Base-by-base conservation (phyloP, 1,139 yeast genomes). In the Taphrina pruni region DNA sequence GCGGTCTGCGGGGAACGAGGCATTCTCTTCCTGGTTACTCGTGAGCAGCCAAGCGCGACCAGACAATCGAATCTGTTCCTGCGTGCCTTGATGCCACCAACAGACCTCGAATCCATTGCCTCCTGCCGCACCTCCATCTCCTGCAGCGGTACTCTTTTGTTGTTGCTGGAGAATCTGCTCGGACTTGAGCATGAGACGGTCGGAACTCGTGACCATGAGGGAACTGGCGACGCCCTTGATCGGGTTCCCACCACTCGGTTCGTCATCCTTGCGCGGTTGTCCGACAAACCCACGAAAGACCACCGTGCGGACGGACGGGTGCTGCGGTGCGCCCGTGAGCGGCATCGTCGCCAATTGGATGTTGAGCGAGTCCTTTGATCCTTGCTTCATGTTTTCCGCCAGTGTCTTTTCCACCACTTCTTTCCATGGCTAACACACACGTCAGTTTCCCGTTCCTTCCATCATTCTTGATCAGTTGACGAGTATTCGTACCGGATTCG, bases 101-200 rank as follows among this genome's bases (percentile, higher is more conserved):
- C 67, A 64, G 39, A 64, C 67, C 21, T 64, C 67, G 66, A 60
- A 67, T 46, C 55, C 70, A 64, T 35, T 51, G 65, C 62, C 54
- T n/a, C 35, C 43, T 17, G 39, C 73, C 1, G 17, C 17, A 17
- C 17, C 32, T 26, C 32, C 32, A 2, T 4, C 32, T 26, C 32
- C 32, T 2, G 32, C 4, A 26, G 32, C 32, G 1, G 32, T 26
- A 14, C 38, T 71, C 71, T 74, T 45, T 72, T 74, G 65, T 72
- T 74, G 65, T 71, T 72, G 57, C 14, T 68, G 66, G n/a, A 66
- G 56, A n/a, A 64, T 38, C 5, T 64, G 67, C 14, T 45, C 45
- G n/a, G 67, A 55, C 32, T 64, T 64, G 41, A 64, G 61, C 67
- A 64, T 64, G 17, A 64, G 26, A 14, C 67, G 56, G 20, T 64